A percentile compares a stretch with the other conserved stretches of the same genome.
Conservation (phyloP, 2,329 filamentous ascomycete species). For the Biscogniauxia sp. region DNA sequence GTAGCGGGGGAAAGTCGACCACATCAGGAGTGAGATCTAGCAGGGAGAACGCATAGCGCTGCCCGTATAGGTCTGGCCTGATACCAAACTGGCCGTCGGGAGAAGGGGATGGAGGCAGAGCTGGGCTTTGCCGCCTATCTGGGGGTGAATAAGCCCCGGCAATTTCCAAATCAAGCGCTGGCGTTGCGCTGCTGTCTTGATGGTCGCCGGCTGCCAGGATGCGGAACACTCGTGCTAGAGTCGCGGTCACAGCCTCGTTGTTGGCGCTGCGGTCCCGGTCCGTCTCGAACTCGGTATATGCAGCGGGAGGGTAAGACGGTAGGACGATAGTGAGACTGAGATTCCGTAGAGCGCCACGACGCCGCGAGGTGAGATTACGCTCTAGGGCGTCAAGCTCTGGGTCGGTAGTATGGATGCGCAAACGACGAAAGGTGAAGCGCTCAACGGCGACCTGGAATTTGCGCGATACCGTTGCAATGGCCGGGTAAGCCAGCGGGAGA, state of each 20-base stretch:
- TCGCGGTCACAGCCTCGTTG: neutral
- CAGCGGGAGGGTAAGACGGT: neutral
- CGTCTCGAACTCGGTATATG: neutral
- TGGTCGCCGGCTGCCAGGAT: too few relatives aligned
- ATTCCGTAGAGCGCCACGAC: neutral
- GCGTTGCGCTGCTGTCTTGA: too few relatives aligned
- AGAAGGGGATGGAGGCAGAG: too few relatives aligned
- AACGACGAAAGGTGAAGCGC: neutral
- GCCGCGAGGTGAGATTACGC: neutral
- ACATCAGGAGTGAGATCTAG: neutral
- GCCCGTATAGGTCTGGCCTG: neutral
- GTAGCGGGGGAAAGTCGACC: neutral
- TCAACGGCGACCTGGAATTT: conserved; percentile 1
- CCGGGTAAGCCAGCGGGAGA: neutral
- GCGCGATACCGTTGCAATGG: neutral
- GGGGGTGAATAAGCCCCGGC: too few relatives aligned
- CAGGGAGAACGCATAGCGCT: neutral
- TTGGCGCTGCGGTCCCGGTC: neutral
- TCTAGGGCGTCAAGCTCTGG: neutral
- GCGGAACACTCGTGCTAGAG: neutral
- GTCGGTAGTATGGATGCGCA: neutral
- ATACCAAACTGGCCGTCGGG: neutral
- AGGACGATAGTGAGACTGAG: neutral
- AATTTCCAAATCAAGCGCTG: too few relatives aligned
- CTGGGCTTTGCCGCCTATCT: too few relatives aligned